These are phyloP conservation scores for Raphanus raphanistrum DNA, from an alignment of 345 rosid species.

Conservation along the genomic window DNA sequence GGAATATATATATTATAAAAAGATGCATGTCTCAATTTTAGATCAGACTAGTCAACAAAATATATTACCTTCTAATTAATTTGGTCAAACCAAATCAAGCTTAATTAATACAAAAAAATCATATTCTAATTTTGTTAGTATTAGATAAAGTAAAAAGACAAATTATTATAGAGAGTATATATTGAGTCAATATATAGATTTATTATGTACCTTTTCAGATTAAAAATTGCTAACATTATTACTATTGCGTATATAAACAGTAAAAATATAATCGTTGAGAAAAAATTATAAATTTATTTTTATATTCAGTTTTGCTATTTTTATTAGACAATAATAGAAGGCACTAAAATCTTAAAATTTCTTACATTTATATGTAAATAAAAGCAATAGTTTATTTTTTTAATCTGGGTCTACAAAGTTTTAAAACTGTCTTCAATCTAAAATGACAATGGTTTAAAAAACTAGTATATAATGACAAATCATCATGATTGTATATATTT, in stretches of 20 bases:
- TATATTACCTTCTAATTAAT: background rate
- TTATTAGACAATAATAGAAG: background rate
- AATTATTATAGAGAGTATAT: background rate
- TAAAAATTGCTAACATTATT: background rate
- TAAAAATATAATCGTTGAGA: background rate
- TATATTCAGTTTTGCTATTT: background rate
- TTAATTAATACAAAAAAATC: background rate
- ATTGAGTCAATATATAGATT: background rate
- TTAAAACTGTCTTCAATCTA: background rate
- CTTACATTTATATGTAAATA: background rate
- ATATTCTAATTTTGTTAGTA: background rate
- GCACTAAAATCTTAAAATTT: background rate
- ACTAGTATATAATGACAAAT: background rate
- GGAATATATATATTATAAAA: background rate
- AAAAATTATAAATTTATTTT: background rate
- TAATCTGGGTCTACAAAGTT: background rate
- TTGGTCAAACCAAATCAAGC: background rate
- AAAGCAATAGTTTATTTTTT: background rate
- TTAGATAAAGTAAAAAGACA: background rate
- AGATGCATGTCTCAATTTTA: background rate
- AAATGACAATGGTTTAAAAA: background rate
- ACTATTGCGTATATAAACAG: background rate
- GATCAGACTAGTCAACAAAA: background rate
- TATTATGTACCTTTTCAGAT: background rate
- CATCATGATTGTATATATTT: background rate